Evolutionary conservation across 176 grass and related monocot genomes (phyloP).

Genomic region (Aegilops tauschii): DNA sequence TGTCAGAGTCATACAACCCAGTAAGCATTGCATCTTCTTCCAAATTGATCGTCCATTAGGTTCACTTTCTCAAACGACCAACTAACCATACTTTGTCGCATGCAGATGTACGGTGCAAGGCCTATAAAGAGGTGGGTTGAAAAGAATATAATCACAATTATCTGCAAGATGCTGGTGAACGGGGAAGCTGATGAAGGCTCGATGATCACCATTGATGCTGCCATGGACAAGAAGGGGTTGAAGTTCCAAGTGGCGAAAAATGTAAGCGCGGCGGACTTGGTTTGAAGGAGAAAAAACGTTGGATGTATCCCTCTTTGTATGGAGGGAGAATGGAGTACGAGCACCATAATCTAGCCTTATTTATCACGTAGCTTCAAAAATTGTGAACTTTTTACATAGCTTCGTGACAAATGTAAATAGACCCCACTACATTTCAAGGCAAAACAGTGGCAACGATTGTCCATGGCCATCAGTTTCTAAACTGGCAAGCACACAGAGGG

Average conservation of each 20-base stretch:
- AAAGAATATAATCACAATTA: neutral
- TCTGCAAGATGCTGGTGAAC: neutral
- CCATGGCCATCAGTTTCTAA: neutral
- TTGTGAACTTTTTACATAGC: neutral
- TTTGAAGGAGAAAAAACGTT: neutral
- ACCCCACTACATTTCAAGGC: neutral
- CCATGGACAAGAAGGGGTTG: neutral
- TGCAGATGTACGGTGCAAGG: neutral
- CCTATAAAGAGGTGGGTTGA: neutral
- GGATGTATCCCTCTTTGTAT: no score
- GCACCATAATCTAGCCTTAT: no score
- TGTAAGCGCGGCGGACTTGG: neutral
- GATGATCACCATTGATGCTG: neutral
- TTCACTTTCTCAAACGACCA: neutral
- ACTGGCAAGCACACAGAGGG: neutral
- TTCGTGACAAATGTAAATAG: neutral
- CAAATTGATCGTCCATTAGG: neutral
- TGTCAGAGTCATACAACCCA: conserved; percentile 18
- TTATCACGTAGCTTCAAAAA: no score
- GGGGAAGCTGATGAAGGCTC: neutral
- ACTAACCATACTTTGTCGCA: neutral
- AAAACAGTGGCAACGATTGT: no score
- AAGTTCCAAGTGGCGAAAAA: neutral
- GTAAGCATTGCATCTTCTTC: neutral
- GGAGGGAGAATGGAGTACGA: no score